Percentiles rank a stretch among this genome's conserved stretches.
phyloP scores from a whole-genome alignment of 495 filamentous ascomycete genomes.

The Penicilliopsis zonata region DNA sequence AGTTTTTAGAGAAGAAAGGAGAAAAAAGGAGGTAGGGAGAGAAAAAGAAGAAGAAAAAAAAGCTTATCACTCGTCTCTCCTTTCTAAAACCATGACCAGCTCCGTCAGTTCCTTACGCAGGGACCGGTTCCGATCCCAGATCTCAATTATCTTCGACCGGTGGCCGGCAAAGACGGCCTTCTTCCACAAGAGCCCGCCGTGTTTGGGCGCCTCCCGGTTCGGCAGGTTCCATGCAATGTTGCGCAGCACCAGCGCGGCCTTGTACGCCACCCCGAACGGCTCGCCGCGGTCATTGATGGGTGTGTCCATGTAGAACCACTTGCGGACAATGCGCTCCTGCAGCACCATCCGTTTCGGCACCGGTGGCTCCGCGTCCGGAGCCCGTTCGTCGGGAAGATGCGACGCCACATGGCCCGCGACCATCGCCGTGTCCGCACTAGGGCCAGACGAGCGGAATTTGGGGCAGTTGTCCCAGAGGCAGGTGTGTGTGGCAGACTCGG shows the following conservation, averaged over 20 bases:
- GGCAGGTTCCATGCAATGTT: constrained; percentile 75
- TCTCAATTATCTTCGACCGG: constrained; percentile 29
- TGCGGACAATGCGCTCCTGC: constrained; percentile 32
- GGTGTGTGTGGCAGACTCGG: constrained; percentile 25
- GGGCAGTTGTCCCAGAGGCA: constrained; percentile 28
- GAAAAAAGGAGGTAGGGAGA: constrained; percentile 1
- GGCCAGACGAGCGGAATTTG: constrained; percentile 24
- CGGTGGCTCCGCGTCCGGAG: constrained; percentile 30
- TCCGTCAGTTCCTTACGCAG: constrained; percentile 33
- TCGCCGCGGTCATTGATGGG: constrained; percentile 69
- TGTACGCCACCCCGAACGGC: constrained; percentile 73
- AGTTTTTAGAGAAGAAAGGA: not conserved
- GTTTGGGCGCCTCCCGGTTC: constrained; percentile 18
- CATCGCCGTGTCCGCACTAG: constrained; percentile 30
- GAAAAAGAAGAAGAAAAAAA: constrained; percentile 7
- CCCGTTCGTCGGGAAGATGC: constrained; percentile 41
- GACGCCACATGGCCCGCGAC: constrained; percentile 35
- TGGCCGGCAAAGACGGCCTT: constrained; percentile 30
- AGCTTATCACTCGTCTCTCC: constrained; percentile 25
- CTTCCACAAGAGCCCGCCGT: constrained; percentile 27
- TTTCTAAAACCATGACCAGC: constrained; percentile 33
- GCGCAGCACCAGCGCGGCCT: constrained; percentile 71
- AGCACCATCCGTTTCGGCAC: constrained; percentile 26
- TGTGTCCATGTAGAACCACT: constrained; percentile 47
- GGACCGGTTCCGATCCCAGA: constrained; percentile 31